Evolutionary conservation across 768 basidiomycete genomes (phyloP), one percentile per base, ranked within the genome.

Genomic region (Tricholoma bakamatsutake): DNA sequence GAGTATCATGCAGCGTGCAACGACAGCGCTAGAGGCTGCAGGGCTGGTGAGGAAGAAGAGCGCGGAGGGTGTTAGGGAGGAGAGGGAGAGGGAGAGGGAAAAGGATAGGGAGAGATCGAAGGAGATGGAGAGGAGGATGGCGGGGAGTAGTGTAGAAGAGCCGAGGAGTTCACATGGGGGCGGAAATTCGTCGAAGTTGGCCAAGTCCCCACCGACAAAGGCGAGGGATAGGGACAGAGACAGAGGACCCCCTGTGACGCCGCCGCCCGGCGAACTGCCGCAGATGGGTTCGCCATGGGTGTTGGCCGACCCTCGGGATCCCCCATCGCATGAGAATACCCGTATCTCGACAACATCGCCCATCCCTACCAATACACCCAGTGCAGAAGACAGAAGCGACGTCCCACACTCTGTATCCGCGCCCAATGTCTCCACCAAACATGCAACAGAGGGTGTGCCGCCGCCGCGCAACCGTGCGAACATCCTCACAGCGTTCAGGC

Each of bases 1-100:
- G 51, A 94, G 88, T 64, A 97, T 98, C 68, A 90, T 98, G 81
- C 95, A 98, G 63, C 84, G 94, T 24, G 94, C 93, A 0, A 95
- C 93, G 2, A 96, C 93, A 1, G 92, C 89, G 1, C 77, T 93
- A 24, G 90, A 92, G 67, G 92, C 90, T 9, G 88, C 87, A 11
- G 88, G 91, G 2, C 70, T 95, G 9, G 88, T 93, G 47, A 74
- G 87, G 57, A 93, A 93, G 72, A 93, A 89, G 70, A 88, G 87
- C 4, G 71, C 81, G 0, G 92, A 93, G 66, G 86, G 74, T 5
- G 82, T 92, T 9, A 77, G 76, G 57, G 86, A 87, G 40, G 82
- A 85, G 46, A 78, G 75, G 50, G 82, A 85, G 56, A 71, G 72
- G 64, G 73, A 79, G 58, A 71, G 74, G 62, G 34, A 35, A 35